Evolutionary conservation across 352 stramenopile species (phyloP).

Genomic region (Phytophthora chlamydospora): DNA sequence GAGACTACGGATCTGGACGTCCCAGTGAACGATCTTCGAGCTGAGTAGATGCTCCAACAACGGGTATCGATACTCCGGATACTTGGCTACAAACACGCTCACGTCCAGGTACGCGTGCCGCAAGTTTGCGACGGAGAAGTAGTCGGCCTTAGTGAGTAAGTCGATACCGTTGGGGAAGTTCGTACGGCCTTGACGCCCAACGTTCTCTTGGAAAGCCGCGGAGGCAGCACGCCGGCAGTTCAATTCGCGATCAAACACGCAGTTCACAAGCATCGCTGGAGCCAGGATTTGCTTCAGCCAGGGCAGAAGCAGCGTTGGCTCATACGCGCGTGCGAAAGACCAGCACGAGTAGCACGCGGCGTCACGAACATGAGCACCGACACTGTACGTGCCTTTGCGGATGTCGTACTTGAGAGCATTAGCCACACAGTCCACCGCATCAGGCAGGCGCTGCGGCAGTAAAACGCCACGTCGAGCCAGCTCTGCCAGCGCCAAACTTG

Average conservation of each 20-base stretch:
- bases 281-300: conserved; percentile 90
- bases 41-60: conserved; percentile 85
- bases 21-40: conserved; percentile 96
- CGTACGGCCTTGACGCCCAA: conserved; percentile 86
- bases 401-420: conserved; percentile 96
- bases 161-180: conserved; percentile 98
- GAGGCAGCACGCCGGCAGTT: conserved; percentile 98
- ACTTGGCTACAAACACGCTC: conserved; percentile 91
- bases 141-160: conserved; percentile 97
- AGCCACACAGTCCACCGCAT: conserved; percentile 94
- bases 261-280: conserved; percentile 93
- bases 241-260: conserved; percentile 98
- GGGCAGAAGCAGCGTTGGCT: conserved; percentile 89
- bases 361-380: conserved; percentile 97
- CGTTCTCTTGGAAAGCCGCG: conserved; percentile 97
- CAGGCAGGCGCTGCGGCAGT: conserved; percentile 90
- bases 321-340: conserved; percentile 97
- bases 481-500: conserved; percentile 96
- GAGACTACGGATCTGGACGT: conserved; percentile 92
- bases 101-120: conserved; percentile 94
- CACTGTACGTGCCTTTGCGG: conserved; percentile 92
- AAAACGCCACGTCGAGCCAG: conserved; percentile 95
- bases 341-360: conserved; percentile 98
- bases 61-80: conserved; percentile 84
- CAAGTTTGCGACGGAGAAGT: conserved; percentile 95